These are phyloP conservation scores for Ambrosia trifida DNA, from an alignment of 129 eudicot genomes.

Conservation along the genomic window DNA sequence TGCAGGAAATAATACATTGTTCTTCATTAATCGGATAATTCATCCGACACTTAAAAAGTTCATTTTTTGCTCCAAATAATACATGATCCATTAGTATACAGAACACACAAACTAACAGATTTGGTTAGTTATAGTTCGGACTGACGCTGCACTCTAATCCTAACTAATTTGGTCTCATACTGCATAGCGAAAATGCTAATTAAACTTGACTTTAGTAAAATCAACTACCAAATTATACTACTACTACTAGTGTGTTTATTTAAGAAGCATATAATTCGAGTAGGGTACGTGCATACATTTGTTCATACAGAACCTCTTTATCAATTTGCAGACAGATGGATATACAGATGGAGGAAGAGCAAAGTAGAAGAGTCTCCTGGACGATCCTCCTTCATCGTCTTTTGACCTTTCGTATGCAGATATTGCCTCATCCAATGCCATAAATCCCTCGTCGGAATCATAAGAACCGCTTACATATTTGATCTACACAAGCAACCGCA, in stretches of 20 bases:
- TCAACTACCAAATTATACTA: constrained; percentile 30
- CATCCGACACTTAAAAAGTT: not conserved
- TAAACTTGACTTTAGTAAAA: constrained; percentile 8
- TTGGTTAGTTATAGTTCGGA: too few relatives aligned
- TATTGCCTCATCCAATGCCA: constrained; percentile 61
- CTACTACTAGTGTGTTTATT: not conserved
- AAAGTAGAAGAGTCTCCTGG: constrained; percentile 90
- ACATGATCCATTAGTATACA: too few relatives aligned
- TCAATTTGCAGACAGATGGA: constrained; percentile 96
- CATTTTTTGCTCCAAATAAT: not conserved
- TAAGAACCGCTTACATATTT: constrained; percentile 80
- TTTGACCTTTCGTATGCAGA: constrained; percentile 62
- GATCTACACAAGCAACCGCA: constrained; percentile 45
- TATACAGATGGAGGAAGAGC: constrained; percentile 99
- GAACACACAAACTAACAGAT: too few relatives aligned
- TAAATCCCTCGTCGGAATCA: constrained; percentile 79
- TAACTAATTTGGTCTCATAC: too few relatives aligned
- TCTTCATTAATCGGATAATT: not conserved
- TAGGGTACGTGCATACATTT: constrained; percentile 57
- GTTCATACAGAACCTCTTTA: constrained; percentile 63
- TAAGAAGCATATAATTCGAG: not conserved
- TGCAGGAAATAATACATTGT: constrained; percentile 25
- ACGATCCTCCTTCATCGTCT: constrained; percentile 52
- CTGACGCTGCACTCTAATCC: too few relatives aligned
- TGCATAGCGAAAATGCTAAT: too few relatives aligned